Evolutionary conservation across 345 rosid genomes (phyloP).

Genomic region (Gossypium thurberi): DNA sequence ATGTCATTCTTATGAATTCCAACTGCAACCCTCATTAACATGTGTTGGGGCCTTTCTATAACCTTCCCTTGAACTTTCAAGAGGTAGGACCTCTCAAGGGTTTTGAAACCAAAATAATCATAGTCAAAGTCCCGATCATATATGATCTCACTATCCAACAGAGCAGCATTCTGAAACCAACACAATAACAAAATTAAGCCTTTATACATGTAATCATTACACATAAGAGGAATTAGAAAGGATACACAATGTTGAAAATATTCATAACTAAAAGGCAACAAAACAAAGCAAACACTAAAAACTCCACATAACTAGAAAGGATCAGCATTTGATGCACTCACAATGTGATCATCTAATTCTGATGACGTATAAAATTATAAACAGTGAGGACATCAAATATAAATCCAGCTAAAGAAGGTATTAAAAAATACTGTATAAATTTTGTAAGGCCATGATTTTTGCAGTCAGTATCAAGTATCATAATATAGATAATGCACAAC

Average conservation of each 20-base stretch:
- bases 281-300: neutral
- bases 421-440: neutral
- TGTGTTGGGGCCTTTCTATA: slow-evolving; percentile 86
- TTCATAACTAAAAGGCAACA: neutral
- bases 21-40: slow-evolving; percentile 93
- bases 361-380: too few relatives aligned
- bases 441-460: neutral
- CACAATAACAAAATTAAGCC: neutral
- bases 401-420: too few relatives aligned
- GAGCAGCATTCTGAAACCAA: slow-evolving; percentile 56
- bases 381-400: too few relatives aligned
- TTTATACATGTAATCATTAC: neutral
- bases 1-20: slow-evolving; percentile 77
- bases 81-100: slow-evolving; percentile 87
- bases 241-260: neutral
- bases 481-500: neutral
- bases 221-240: neutral
- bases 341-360: too few relatives aligned
- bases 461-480: neutral
- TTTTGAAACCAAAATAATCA: slow-evolving; percentile 89
- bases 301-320: too few relatives aligned
- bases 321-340: too few relatives aligned
- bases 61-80: slow-evolving; percentile 73
- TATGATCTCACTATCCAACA: slow-evolving; percentile 83
- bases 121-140: slow-evolving; percentile 90